phyloP scores from a whole-genome alignment of 495 filamentous ascomycete genomes.

The Hypoxylon cercidicola region DNA sequence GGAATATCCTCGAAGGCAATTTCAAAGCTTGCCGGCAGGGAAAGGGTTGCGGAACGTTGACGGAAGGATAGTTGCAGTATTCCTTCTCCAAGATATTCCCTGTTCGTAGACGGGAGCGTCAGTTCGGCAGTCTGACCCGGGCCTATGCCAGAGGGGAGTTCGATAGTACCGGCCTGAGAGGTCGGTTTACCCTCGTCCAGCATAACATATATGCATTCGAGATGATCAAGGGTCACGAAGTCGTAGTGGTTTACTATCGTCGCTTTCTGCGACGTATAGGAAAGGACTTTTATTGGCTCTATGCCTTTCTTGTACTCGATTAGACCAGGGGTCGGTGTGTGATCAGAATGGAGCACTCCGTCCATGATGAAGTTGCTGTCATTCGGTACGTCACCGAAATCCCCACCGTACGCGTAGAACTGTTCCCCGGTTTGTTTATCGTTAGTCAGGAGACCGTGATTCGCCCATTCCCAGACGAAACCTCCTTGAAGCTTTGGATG shows the following conservation, averaged over 20 bases:
- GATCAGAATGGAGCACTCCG: constrained; percentile 67
- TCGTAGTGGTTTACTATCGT: constrained; percentile 62
- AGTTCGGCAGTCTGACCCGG: constrained; percentile 37
- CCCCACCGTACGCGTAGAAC: constrained; percentile 74
- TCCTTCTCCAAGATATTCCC: constrained; percentile 22
- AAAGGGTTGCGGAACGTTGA: constrained; percentile 48
- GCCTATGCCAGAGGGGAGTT: constrained; percentile 30
- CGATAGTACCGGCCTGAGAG: constrained; percentile 22
- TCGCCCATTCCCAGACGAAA: constrained; percentile 80
- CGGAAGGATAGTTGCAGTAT: constrained; percentile 34
- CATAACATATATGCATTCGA: constrained; percentile 47
- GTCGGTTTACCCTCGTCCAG: constrained; percentile 38
- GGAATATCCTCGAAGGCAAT: constrained; percentile 61
- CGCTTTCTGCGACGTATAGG: constrained; percentile 30
- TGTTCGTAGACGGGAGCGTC: constrained; percentile 1
- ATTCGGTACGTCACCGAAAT: constrained; percentile 73
- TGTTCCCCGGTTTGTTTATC: constrained; percentile 57
- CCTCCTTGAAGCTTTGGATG: constrained; percentile 71
- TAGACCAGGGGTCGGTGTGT: constrained; percentile 68
- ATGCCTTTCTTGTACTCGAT: constrained; percentile 70
- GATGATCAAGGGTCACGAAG: constrained; percentile 61
- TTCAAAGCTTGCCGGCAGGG: constrained; percentile 56
- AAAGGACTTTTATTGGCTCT: constrained; percentile 59
- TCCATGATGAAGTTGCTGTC: constrained; percentile 74
- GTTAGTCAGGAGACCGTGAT: constrained; percentile 70